Conservation (phyloP, 768 basidiomycete genomes). For the Suillus variegatus region DNA sequence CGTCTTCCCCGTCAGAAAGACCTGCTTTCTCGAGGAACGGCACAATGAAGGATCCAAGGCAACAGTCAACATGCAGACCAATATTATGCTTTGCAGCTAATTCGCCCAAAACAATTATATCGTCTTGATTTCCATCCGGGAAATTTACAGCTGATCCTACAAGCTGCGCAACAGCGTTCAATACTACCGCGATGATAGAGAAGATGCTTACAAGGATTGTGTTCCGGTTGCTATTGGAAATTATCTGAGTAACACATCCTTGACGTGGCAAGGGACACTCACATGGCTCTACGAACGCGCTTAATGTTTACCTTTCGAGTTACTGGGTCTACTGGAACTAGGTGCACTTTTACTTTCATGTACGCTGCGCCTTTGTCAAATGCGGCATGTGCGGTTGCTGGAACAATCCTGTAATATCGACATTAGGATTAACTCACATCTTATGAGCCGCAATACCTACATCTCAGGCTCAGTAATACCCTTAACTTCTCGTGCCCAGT, state of each 20-base stretch:
- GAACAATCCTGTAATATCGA: conserved; percentile 61
- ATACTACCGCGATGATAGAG: background rate
- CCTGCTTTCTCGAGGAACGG: conserved; percentile 87
- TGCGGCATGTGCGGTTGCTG: conserved; percentile 86
- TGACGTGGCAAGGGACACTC: conserved; percentile 30
- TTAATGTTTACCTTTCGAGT: conserved; percentile 82
- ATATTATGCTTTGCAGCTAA: conserved; percentile 76
- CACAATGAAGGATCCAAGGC: conserved; percentile 90
- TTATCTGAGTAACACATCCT: background rate
- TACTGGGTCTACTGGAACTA: conserved; percentile 74
- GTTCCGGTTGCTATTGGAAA: conserved; percentile 67
- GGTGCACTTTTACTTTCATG: conserved; percentile 86
- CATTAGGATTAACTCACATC: background rate
- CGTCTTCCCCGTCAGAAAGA: conserved; percentile 57
- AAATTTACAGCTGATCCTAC: conserved; percentile 88
- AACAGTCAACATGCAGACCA: conserved; percentile 94
- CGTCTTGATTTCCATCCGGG: conserved; percentile 84
- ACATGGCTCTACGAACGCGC: conserved; percentile 86
- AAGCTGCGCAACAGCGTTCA: conserved; percentile 44
- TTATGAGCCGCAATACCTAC: conserved; percentile 41
- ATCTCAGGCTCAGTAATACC: conserved; percentile 93
- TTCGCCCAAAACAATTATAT: conserved; percentile 75
- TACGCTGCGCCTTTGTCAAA: conserved; percentile 94
- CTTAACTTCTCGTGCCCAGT: conserved; percentile 85
- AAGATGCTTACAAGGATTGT: conserved; percentile 71